phyloP scores from a whole-genome alignment of 2,329 filamentous ascomycete species.

The Fusarium heterosporum region DNA sequence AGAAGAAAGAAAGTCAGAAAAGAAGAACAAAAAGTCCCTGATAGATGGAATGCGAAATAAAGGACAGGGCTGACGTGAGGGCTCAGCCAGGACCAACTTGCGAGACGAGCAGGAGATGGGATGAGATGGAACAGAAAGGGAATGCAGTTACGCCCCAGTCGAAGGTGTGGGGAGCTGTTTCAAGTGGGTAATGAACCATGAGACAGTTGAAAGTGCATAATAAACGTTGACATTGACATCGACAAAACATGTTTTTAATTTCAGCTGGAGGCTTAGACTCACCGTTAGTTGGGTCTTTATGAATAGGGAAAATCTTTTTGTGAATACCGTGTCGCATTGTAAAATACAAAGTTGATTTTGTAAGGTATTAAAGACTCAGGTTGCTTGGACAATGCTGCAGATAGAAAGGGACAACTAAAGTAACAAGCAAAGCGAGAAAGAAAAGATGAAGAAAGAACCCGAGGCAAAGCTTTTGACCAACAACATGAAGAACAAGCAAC shows the following conservation, averaged over 20 bases:
- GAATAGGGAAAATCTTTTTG: conserved; percentile 52
- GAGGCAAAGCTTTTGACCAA: conserved; percentile 4
- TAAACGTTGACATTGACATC: conserved; percentile 9
- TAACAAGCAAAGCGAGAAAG: not conserved
- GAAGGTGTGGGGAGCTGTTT: conserved; percentile 44
- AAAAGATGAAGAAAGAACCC: conserved; percentile 1
- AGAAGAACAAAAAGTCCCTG: conserved; percentile 7
- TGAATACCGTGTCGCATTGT: conserved; percentile 51
- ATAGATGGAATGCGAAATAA: not conserved
- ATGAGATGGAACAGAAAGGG: conserved; percentile 13
- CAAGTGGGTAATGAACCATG: conserved; percentile 31
- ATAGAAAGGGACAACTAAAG: conserved; percentile 9
- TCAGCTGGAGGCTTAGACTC: conserved; percentile 17
- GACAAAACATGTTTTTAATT: not conserved
- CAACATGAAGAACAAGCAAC: conserved; percentile 8
- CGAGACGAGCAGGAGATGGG: conserved; percentile 18
- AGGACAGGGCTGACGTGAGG: conserved; percentile 36
- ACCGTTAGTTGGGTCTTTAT: conserved; percentile 49
- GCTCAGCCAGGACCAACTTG: conserved; percentile 3
- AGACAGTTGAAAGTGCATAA: conserved; percentile 11
- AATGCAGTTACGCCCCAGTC: conserved; percentile 34
- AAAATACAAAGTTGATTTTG: not conserved
- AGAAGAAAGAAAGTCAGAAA: conserved; percentile 1
- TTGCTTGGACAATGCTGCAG: conserved; percentile 30
- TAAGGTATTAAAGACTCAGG: not conserved